Base-by-base conservation (phyloP, 495 filamentous ascomycete species). In the Aspergillus carlsbadensis region DNA sequence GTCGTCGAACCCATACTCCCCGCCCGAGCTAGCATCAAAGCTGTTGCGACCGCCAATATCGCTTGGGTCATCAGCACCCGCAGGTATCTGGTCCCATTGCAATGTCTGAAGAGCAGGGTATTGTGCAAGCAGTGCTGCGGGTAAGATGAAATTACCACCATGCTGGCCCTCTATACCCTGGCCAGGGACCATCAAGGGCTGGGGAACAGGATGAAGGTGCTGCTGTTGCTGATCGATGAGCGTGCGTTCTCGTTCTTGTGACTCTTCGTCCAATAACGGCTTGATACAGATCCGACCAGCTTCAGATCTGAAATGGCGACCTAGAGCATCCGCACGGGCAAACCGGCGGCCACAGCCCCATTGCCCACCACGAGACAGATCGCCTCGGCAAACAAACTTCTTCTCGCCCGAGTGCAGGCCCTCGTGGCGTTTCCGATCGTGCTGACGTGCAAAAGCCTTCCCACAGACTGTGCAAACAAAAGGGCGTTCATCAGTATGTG, bases 341-440 rank as follows among this genome's bases (percentile, higher is more conserved):
- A 98, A 98, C 10, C 92, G 81, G 24, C 94, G 86, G 11, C 90
- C 90, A 63, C 94, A 98, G 42, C 94, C 94, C 94, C 94, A 98
- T 52, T 85, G 83, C 6, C 84, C 84, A 29, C 84, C 86, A n/a
- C 82, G 79, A 54, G 91, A 89, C 10, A 98, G 83, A 50, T 91
- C 88, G 54, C 94, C 94, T 36, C 88, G 88, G 71, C 94, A 98
- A 54, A 98, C 89, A 66, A 97, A 98, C 62, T 97, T 97, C 83
- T 96, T 96, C 69, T 96, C 92, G 36, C 91, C 92, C 1, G 87
- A 90, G 67, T 96, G 91, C 4, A 96, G 76, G 13, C 91, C 89
- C 73, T 96, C 92, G 70, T 96, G 91, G 18, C 91, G 83, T 72
- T 95, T 96, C 33, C 92, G 85, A 69, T 96, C 91, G 59, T 95